These are phyloP conservation scores for Pelagomonas calceolata DNA, from an alignment of 108 stramenopile genomes.

Conservation along the genomic window DNA sequence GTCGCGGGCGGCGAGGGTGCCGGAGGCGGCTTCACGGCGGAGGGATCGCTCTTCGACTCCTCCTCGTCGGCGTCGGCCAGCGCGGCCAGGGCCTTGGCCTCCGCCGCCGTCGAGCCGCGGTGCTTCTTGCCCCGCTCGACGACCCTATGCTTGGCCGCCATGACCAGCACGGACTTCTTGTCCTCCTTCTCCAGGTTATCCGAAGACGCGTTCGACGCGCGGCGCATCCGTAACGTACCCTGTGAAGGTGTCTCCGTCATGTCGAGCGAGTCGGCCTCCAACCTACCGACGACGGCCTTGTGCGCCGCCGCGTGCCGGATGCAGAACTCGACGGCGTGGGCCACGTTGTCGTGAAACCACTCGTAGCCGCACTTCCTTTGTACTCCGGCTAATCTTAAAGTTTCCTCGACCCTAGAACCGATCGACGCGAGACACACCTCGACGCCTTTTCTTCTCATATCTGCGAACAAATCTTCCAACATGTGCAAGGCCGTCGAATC, in stretches of 20 bases:
- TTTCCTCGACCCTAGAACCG: slow-evolving; percentile 26
- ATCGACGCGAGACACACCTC: slow-evolving; percentile 36
- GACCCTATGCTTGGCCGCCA: background rate
- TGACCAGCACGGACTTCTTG: background rate
- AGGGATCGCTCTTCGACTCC: no score
- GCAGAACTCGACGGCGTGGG: slow-evolving; percentile 36
- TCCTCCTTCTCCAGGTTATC: no score
- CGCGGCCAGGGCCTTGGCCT: no score
- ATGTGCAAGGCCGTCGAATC: slow-evolving; percentile 45
- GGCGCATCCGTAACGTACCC: background rate
- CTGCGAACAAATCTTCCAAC: slow-evolving; percentile 30
- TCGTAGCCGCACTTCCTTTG: slow-evolving; percentile 28
- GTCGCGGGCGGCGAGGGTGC: no score
- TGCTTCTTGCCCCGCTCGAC: background rate
- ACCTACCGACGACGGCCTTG: no score
- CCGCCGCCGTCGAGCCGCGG: no score
- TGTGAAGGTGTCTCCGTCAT: background rate
- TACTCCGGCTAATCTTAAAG: slow-evolving; percentile 19
- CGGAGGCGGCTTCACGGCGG: no score
- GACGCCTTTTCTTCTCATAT: slow-evolving; percentile 19
- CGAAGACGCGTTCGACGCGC: no score
- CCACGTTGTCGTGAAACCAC: slow-evolving; percentile 31
- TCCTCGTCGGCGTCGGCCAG: no score
- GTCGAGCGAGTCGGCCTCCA: background rate
- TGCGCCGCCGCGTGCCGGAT: slow-evolving; percentile 12